Conservation (phyloP, 2,329 filamentous ascomycete genomes). For the Colletotrichum sublineola region DNA sequence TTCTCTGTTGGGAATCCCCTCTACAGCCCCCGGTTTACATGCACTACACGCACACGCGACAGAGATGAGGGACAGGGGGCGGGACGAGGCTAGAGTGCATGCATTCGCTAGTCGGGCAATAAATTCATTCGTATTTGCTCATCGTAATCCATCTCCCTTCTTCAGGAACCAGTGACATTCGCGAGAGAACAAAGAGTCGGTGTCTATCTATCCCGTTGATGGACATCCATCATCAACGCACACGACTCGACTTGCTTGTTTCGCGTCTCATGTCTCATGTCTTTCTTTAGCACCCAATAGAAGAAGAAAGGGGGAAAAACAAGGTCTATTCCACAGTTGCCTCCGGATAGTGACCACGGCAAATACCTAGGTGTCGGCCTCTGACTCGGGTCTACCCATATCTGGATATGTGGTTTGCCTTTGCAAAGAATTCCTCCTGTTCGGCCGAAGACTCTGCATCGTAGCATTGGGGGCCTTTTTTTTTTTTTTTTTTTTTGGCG, state of each 20-base stretch:
- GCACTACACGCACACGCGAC: background rate
- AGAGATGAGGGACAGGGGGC: background rate
- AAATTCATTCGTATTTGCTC: too few relatives aligned
- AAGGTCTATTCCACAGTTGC: background rate
- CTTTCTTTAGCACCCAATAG: background rate
- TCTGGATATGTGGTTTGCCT: background rate
- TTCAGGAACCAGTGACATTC: slow-evolving; percentile 5
- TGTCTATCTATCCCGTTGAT: slow-evolving; percentile 18
- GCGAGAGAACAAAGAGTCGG: slow-evolving; percentile 15
- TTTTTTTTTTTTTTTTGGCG: too few relatives aligned
- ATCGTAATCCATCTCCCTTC: too few relatives aligned
- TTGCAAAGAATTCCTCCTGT: background rate
- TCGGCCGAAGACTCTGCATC: slow-evolving; percentile 26
- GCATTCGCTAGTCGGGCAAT: slow-evolving; percentile 18
- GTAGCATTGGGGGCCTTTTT: background rate
- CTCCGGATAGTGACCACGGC: background rate
- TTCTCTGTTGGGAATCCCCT: slow-evolving; percentile 2
- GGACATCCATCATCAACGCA: slow-evolving; percentile 21
- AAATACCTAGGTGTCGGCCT: slow-evolving; percentile 1
- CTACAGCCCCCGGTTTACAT: background rate
- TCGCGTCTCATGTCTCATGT: background rate
- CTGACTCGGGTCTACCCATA: slow-evolving; percentile 1
- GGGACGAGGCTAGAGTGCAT: slow-evolving; percentile 29
- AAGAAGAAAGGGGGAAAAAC: background rate
- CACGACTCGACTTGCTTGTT: background rate